Percentiles rank a stretch among this genome's conserved stretches.
Evolutionary conservation across 2,329 filamentous ascomycete genomes (phyloP).

Genomic region (Colletotrichum gloeosporioides): DNA sequence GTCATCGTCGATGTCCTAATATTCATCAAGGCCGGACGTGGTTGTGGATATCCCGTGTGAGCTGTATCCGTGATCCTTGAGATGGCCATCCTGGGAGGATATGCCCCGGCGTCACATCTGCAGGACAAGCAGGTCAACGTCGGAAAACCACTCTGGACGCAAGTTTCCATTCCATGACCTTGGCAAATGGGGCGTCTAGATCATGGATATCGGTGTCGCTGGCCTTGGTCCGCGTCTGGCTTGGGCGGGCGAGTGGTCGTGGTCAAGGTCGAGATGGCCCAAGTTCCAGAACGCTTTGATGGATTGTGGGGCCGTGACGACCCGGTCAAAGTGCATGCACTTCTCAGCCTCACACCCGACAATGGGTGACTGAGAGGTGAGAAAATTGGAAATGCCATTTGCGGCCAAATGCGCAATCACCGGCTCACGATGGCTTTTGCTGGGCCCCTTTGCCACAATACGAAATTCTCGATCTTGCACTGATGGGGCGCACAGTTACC

Average conservation of each 20-base stretch:
- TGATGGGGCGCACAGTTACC: not conserved
- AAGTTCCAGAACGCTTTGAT: constrained; percentile 18
- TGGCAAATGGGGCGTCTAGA: not conserved
- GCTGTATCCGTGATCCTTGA: not conserved
- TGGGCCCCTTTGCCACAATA: not conserved
- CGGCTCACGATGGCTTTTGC: constrained; percentile 6
- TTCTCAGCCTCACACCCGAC: constrained; percentile 6
- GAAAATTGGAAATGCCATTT: constrained; percentile 12
- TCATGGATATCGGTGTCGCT: not conserved
- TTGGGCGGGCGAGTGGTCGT: not conserved
- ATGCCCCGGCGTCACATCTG: not conserved
- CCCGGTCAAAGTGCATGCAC: not conserved
- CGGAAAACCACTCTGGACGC: not conserved
- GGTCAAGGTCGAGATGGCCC: not conserved
- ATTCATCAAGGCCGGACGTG: not conserved
- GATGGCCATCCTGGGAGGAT: not conserved
- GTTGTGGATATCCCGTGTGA: not conserved
- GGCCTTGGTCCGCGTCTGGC: not conserved
- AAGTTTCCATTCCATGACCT: not conserved
- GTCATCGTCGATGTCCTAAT: not conserved
- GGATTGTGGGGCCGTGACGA: constrained; percentile 6
- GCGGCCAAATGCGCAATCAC: constrained; percentile 14
- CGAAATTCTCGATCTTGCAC: not conserved
- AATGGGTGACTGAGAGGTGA: not conserved
- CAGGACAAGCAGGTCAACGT: not conserved